Evolutionary conservation across 129 eudicot species (phyloP).

Genomic region (Tagetes patula): DNA sequence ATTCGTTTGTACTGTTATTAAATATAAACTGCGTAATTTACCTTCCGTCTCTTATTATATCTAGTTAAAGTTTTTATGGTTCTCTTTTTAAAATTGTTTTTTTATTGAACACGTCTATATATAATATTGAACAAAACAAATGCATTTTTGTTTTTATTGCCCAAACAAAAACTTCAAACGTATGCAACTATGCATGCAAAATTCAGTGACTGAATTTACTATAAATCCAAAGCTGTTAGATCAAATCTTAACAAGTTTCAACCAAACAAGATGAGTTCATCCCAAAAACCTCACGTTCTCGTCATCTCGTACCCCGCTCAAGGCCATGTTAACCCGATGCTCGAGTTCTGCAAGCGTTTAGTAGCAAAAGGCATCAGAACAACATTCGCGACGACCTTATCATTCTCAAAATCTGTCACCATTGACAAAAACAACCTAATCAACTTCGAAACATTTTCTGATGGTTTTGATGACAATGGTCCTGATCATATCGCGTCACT

Average conservation of each 20-base stretch:
- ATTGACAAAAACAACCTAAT: slow-evolving; percentile 18
- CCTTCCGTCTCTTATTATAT: too few relatives aligned
- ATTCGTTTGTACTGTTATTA: too few relatives aligned
- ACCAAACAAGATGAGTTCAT: slow-evolving; percentile 14
- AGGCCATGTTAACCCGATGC: slow-evolving; percentile 46
- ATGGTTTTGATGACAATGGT: slow-evolving; percentile 49
- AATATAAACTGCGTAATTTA: too few relatives aligned
- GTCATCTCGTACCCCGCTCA: slow-evolving; percentile 37
- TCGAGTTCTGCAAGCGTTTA: slow-evolving; percentile 43
- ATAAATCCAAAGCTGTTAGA: background rate
- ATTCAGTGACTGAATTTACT: slow-evolving; percentile 10
- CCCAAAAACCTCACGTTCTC: slow-evolving; percentile 30
- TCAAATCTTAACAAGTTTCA: background rate
- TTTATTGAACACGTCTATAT: too few relatives aligned
- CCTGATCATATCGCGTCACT: slow-evolving; percentile 21
- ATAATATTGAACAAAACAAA: too few relatives aligned
- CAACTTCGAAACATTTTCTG: slow-evolving; percentile 54
- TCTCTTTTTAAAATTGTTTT: too few relatives aligned
- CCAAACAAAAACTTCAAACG: background rate
- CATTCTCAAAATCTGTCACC: slow-evolving; percentile 27
- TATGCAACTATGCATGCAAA: background rate
- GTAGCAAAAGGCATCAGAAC: slow-evolving; percentile 36
- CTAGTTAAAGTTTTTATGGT: too few relatives aligned
- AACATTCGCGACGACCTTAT: slow-evolving; percentile 42
- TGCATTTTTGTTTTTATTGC: background rate